Percentiles rank a stretch among this genome's conserved stretches.
Evolutionary conservation across 2,329 filamentous ascomycete genomes (phyloP).

Genomic region (Talaromyces funiculosus): DNA sequence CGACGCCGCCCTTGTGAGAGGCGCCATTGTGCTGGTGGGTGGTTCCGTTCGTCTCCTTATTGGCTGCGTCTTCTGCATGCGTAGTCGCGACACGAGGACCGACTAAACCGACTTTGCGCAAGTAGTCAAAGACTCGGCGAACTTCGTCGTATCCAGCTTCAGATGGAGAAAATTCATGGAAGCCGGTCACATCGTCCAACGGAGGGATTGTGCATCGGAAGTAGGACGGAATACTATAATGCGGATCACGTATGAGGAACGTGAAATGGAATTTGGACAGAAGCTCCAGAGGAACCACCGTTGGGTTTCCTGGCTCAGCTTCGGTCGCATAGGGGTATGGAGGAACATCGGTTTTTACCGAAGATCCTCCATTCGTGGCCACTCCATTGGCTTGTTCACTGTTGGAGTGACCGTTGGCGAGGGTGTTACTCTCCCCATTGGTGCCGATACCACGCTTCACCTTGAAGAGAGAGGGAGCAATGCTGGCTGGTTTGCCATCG

Average conservation of each 20-base stretch:
- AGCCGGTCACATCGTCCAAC: conserved; percentile 73
- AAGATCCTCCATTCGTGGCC: conserved; percentile 21
- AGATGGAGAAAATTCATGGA: conserved; percentile 75
- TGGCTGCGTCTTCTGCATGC: conserved; percentile 13
- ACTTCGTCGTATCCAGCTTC: conserved; percentile 92
- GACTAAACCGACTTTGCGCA: conserved; percentile 63
- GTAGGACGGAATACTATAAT: conserved; percentile 84
- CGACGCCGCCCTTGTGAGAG: conserved; percentile 35
- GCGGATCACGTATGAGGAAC: conserved; percentile 95
- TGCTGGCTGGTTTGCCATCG: conserved; percentile 58
- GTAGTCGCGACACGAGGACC: conserved; percentile 57
- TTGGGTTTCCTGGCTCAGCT: conserved; percentile 69
- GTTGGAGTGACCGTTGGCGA: conserved; percentile 17
- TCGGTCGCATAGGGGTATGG: conserved; percentile 56
- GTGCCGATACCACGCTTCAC: conserved; percentile 58
- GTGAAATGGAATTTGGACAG: conserved; percentile 85
- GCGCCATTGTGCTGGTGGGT: conserved; percentile 16
- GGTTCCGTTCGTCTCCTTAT: conserved; percentile 18
- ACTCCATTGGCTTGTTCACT: conserved; percentile 8
- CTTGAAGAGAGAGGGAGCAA: conserved; percentile 69
- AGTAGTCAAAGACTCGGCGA: conserved; percentile 78
- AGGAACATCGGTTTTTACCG: conserved; percentile 19
- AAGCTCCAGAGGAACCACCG: conserved; percentile 68
- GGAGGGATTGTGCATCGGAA: conserved; percentile 92
- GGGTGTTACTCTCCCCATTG: conserved; percentile 17